phyloP scores from a whole-genome alignment of 208 protist species.

The Crithidia sp. region DNA sequence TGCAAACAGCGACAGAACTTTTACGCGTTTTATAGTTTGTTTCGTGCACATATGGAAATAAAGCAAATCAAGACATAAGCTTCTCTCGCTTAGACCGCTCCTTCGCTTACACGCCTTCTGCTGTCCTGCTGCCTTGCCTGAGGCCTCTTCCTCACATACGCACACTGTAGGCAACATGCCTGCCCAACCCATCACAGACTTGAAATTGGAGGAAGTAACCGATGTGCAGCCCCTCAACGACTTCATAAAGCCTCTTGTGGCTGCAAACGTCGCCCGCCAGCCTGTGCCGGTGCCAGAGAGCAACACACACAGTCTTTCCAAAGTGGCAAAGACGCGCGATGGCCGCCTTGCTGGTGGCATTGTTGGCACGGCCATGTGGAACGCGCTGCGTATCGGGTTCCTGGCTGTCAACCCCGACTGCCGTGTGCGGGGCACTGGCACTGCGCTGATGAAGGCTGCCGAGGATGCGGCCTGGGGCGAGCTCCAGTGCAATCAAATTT shows the following conservation, averaged over 20 bases:
- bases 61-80: too few species aligned
- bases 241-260: not conserved
- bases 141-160: not conserved
- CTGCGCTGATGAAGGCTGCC: conserved; percentile 11
- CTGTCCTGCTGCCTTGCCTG: not conserved
- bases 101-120: not conserved
- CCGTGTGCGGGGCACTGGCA: conserved; percentile 26
- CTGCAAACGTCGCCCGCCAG: conserved; percentile 4
- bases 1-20: too few species aligned
- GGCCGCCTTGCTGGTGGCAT: conserved; percentile 17
- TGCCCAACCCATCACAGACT: not conserved
- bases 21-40: too few species aligned
- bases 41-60: too few species aligned
- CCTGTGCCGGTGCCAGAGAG: conserved; percentile 9
- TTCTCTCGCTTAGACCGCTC: too few species aligned
- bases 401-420: conserved; percentile 26
- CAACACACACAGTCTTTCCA: not conserved
- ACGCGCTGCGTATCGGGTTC: conserved; percentile 15
- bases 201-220: not conserved
- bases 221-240: not conserved
- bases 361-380: conserved; percentile 10
- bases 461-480: conserved; percentile 16
- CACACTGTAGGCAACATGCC: not conserved
- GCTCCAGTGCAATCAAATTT: conserved; percentile 15
- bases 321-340: conserved; percentile 18